phyloP scores from a whole-genome alignment of 768 basidiomycete genomes.

The Leccinum uliginosum region DNA sequence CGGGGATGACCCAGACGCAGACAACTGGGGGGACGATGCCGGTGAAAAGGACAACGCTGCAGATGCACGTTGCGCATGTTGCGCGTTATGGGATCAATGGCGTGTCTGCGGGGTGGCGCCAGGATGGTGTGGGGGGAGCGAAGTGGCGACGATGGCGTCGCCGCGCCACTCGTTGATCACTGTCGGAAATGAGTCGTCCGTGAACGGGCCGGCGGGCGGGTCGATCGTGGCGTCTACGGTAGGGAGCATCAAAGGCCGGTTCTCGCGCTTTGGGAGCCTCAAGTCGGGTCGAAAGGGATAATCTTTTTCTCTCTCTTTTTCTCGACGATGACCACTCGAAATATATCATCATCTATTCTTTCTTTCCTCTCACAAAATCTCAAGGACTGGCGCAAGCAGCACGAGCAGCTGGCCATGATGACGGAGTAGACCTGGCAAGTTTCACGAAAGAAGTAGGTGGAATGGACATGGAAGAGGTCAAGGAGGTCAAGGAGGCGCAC shows the following conservation, averaged over 20 bases:
- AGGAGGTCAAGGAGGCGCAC: conserved; percentile 90
- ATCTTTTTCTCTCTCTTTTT: neutral
- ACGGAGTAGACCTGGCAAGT: conserved; percentile 76
- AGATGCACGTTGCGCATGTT: conserved; percentile 75
- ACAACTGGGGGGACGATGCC: conserved; percentile 27
- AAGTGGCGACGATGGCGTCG: conserved; percentile 44
- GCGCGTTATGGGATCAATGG: conserved; percentile 81
- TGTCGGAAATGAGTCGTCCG: conserved; percentile 47
- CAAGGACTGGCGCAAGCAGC: conserved; percentile 91
- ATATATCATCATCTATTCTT: neutral
- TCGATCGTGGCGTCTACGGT: conserved; percentile 63
- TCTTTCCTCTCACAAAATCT: conserved; percentile 32
- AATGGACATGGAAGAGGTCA: conserved; percentile 88
- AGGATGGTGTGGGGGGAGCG: conserved; percentile 43
- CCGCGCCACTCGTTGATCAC: conserved; percentile 75
- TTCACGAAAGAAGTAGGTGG: conserved; percentile 76
- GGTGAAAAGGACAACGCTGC: conserved; percentile 67
- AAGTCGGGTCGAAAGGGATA: conserved; percentile 42
- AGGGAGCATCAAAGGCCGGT: conserved; percentile 65
- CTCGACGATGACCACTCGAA: neutral
- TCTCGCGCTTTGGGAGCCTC: conserved; percentile 74
- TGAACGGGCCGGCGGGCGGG: conserved; percentile 40
- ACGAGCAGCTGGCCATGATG: conserved; percentile 96
- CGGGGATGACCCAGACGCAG: no score
- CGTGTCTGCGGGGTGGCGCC: conserved; percentile 69